Base-by-base conservation (phyloP, 2,329 filamentous ascomycete genomes). In the Neopestalotiopsis rosae region DNA sequence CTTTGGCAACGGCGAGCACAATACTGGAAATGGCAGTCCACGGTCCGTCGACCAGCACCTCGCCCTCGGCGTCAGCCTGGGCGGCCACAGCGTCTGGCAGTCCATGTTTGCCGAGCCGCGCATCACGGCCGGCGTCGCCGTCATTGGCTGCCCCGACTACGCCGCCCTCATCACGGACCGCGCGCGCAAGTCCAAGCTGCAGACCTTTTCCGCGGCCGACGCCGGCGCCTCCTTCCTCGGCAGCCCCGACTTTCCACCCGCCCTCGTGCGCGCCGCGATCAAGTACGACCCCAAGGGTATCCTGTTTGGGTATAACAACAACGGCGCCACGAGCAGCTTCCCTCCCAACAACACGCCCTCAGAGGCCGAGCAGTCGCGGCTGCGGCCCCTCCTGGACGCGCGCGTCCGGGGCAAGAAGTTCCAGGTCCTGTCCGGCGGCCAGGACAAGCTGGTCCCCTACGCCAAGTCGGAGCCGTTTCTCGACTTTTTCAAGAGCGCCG, bases 101-200 rank as follows among this genome's bases (percentile, higher is more conserved):
- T 87, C 90, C 34, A 81, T 97, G 69, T 88, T 98, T 61, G 87
- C 89, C 49, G 95, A 98, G 70, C 89, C 91, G 20, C 88, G 94
- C 71, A 88, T 98, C 67, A 91, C 87, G n/a, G 91, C 92, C 0
- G 94, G 89, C 1, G 90, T 97, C 7, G 86, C 93, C 2, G 87
- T 97, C 30, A 93, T 98, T 66, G 96, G 95, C 1, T 97, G 94
- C 79, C 94, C 95, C 0, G 95, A 99, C 80, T 97, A 93, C 75
- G 89, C 91, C 71, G 86, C 79, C 24, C 79, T 98, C 17, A 92
- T 98, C 89, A 86, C 84, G 9, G 91, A 95, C 74, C 93, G 96
- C 12, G 95, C 95, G 0, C 84, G 88, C 5, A 84, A 91, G 49
- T 92, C 91, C 0, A 93, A 91, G 75, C 83, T 92, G 12, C 72